A percentile compares a stretch with the other conserved stretches of the same genome.
Conservation (phyloP, 179 eudicot species). For the Actinidia chinensis region DNA sequence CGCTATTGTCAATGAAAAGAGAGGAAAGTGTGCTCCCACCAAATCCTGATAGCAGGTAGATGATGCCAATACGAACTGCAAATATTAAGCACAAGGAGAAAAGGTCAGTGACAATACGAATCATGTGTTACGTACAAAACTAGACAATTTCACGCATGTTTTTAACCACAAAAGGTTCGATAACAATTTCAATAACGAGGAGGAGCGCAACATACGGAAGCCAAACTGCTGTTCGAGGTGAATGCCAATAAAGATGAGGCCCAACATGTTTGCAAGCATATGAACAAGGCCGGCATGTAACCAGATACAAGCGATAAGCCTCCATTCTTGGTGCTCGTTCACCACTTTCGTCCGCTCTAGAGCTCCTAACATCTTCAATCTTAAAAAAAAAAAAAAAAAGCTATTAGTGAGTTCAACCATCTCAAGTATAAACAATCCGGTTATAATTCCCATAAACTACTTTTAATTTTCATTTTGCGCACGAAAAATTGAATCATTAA, state of each 20-base stretch:
- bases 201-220: conserved; percentile 53
- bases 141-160: background rate
- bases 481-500: background rate
- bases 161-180: background rate
- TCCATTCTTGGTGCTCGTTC: conserved; percentile 74
- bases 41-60: conserved; percentile 74
- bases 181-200: background rate
- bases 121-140: background rate
- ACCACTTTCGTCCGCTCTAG: conserved; percentile 70
- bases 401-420: background rate
- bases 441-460: background rate
- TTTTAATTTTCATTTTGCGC: background rate
- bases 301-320: conserved; percentile 85
- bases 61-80: conserved; percentile 72
- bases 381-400: conserved; percentile 22
- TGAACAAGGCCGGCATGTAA: conserved; percentile 91
- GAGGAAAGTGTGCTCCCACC: conserved; percentile 84
- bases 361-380: conserved; percentile 77
- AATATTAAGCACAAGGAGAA: background rate
- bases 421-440: background rate
- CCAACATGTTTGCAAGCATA: conserved; percentile 79
- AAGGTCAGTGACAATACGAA: background rate
- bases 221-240: conserved; percentile 95
- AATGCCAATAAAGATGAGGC: conserved; percentile 76
- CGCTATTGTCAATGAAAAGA: conserved; percentile 49